phyloP scores from a whole-genome alignment of 2,329 filamentous ascomycete species.

The Colletotrichum sp. region DNA sequence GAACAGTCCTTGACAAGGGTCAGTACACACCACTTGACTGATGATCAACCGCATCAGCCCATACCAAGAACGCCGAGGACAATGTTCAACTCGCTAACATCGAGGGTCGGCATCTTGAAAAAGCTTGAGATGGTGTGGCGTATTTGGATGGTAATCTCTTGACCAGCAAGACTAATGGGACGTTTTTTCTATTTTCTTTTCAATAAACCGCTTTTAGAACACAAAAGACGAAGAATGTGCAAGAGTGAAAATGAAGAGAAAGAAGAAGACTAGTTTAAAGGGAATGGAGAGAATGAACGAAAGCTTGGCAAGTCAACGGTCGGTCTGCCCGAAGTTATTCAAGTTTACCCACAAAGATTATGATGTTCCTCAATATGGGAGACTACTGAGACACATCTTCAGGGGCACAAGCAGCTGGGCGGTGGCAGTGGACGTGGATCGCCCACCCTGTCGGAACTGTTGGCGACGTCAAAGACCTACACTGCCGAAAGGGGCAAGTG shows the following conservation, averaged over 20 bases:
- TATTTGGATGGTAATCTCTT: neutral
- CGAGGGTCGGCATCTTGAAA: conserved; percentile 25
- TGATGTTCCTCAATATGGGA: neutral
- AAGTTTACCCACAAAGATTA: neutral
- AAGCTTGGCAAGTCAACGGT: neutral
- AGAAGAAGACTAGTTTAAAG: neutral
- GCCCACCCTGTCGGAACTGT: neutral
- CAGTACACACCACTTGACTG: neutral
- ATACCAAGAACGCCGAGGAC: conserved; percentile 50
- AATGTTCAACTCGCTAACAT: conserved; percentile 46
- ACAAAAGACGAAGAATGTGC: neutral
- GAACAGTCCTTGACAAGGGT: conserved; percentile 42
- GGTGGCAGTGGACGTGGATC: neutral
- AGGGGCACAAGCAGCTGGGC: accelerated
- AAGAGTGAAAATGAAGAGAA: neutral
- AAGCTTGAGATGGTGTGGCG: neutral
- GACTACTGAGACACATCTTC: neutral
- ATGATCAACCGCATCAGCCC: conserved; percentile 7
- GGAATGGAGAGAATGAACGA: neutral
- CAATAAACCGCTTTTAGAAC: neutral
- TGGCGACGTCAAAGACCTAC: neutral
- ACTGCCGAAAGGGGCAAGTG: neutral
- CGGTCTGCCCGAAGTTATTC: neutral
- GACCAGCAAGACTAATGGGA: neutral
- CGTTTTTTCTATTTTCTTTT: neutral